These are phyloP conservation scores for Corynespora cassiicola DNA, from an alignment of 2,329 filamentous ascomycete genomes.

Conservation along the genomic window DNA sequence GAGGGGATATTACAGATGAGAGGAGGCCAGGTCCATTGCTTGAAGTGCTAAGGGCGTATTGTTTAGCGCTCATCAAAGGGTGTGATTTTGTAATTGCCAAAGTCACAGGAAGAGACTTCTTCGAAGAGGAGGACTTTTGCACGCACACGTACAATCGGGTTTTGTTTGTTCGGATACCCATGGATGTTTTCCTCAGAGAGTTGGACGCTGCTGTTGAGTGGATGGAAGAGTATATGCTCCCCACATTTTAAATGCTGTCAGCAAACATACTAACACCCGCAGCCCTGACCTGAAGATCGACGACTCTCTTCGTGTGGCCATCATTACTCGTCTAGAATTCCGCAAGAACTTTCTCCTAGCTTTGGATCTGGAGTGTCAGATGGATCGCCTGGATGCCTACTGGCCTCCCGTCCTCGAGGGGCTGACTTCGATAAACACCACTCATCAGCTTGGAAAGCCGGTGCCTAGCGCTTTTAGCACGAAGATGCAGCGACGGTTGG, in stretches of 20 bases:
- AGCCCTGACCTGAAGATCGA: conserved; percentile 38
- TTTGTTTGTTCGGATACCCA: conserved; percentile 63
- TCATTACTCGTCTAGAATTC: conserved; percentile 70
- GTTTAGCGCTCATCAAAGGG: conserved; percentile 80
- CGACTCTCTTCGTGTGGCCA: conserved; percentile 56
- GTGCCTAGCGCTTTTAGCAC: conserved; percentile 84
- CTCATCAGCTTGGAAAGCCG: conserved; percentile 66
- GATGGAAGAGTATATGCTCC: conserved; percentile 36
- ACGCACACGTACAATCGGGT: conserved; percentile 87
- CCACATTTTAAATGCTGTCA: neutral
- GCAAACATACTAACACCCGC: conserved; percentile 15
- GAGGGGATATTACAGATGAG: conserved; percentile 24
- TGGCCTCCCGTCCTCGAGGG: conserved; percentile 47
- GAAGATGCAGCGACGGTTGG: conserved; percentile 88
- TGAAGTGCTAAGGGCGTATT: conserved; percentile 81
- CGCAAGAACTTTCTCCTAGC: conserved; percentile 68
- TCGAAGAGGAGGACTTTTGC: conserved; percentile 98
- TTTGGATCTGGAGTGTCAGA: conserved; percentile 48
- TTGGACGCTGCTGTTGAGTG: conserved; percentile 38
- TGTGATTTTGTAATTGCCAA: conserved; percentile 80
- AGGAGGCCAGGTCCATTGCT: conserved; percentile 32
- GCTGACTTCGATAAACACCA: conserved; percentile 64
- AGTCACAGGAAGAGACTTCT: conserved; percentile 85
- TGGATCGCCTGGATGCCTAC: conserved; percentile 30
- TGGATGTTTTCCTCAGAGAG: conserved; percentile 42